These are phyloP conservation scores for Rhodotorula sp. DNA, from an alignment of 1,284 basidiomycete species.

Conservation along the genomic window DNA sequence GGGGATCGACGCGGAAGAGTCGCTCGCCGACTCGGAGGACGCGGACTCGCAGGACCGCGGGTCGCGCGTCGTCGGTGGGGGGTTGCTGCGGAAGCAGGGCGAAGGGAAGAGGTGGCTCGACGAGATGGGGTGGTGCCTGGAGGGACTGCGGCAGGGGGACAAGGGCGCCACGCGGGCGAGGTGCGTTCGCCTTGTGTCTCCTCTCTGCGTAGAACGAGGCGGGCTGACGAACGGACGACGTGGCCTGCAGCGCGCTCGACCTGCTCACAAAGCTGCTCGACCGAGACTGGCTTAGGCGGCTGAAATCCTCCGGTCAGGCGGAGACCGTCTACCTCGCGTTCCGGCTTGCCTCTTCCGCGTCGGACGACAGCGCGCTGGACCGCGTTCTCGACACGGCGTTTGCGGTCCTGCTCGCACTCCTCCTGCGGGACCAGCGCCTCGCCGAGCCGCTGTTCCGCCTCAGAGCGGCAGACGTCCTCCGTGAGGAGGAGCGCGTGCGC, in stretches of 20 bases:
- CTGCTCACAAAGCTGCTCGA: conserved; percentile 27
- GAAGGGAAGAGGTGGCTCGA: conserved; percentile 35
- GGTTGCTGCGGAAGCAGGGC: conserved; percentile 29
- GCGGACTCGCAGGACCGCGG: conserved; percentile 20
- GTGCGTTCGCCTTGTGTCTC: neutral
- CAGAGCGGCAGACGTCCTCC: conserved; percentile 9
- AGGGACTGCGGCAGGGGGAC: conserved; percentile 24
- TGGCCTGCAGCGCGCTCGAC: conserved; percentile 28
- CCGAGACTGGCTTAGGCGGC: conserved; percentile 28
- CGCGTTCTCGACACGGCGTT: conserved; percentile 31
- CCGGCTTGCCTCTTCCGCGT: neutral
- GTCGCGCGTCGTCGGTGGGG: conserved; percentile 15
- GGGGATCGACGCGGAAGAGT: conserved; percentile 38
- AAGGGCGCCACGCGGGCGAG: conserved; percentile 18
- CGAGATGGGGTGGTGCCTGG: conserved; percentile 32
- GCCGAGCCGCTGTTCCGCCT: conserved; percentile 35
- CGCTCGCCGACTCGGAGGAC: conserved; percentile 26
- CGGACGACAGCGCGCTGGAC: neutral
- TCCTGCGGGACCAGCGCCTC: conserved; percentile 34
- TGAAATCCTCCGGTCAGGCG: conserved; percentile 34
- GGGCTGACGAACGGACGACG: neutral
- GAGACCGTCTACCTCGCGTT: conserved; percentile 32
- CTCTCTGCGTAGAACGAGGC: neutral
- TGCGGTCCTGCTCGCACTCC: conserved; percentile 23
- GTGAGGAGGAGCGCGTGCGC: neutral